Evolutionary conservation across 78 protist species (phyloP).

Genomic region (Speleostelium caveatum): DNA sequence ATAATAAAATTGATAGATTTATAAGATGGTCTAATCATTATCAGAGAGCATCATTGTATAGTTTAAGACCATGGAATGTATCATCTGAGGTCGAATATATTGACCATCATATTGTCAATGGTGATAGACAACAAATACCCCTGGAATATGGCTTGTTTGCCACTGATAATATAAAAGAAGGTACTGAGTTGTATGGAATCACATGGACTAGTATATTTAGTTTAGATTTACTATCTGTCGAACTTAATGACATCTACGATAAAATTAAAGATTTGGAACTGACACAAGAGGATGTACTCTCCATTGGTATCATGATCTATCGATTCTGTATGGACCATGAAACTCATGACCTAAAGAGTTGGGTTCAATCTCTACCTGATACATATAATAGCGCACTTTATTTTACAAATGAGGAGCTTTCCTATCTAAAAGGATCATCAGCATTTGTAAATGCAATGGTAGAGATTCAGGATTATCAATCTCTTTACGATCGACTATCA

Average conservation of each 20-base stretch:
- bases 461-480: neutral
- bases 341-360: constrained; percentile 1
- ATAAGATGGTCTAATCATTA: neutral
- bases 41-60: neutral
- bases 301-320: constrained; percentile 9
- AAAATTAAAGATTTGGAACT: neutral
- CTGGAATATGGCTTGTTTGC: constrained; percentile 44
- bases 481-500: neutral
- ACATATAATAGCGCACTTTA: constrained; percentile 7
- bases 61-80: neutral
- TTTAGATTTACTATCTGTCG: neutral
- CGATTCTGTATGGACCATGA: constrained; percentile 13
- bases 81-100: neutral
- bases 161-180: constrained; percentile 8
- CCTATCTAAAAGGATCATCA: constrained; percentile 44
- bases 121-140: neutral
- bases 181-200: neutral
- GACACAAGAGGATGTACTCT: constrained; percentile 29
- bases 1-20: neutral
- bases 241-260: neutral
- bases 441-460: constrained; percentile 24
- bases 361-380: constrained; percentile 45
- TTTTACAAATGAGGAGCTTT: neutral
- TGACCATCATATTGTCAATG: neutral
- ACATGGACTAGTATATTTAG: constrained; percentile 28